Evolutionary conservation across 2,329 filamentous ascomycete species (phyloP).

Genomic region (Cercospora sp.): DNA sequence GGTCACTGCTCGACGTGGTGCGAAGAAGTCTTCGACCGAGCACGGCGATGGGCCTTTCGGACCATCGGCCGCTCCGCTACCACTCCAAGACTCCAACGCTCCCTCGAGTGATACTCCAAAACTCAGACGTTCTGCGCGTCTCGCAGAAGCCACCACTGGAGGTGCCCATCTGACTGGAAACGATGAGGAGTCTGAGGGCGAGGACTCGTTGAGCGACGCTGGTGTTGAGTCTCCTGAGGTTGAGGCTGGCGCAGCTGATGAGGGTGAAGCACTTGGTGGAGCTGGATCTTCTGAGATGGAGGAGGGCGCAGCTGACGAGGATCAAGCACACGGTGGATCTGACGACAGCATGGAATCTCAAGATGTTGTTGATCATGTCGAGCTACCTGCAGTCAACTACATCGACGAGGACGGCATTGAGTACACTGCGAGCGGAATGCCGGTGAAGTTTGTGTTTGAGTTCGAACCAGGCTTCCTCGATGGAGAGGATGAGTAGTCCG

Average conservation of each 20-base stretch:
- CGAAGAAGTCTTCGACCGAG: background rate
- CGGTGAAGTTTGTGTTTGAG: background rate
- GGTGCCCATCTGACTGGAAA: background rate
- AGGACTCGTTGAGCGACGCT: background rate
- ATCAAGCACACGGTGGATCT: background rate
- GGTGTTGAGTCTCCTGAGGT: background rate
- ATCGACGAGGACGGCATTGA: background rate
- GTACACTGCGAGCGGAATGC: background rate
- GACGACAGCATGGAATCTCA: background rate
- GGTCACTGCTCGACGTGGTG: background rate
- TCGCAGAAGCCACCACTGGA: background rate
- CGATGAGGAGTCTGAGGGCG: background rate
- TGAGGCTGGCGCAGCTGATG: background rate
- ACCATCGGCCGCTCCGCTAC: background rate
- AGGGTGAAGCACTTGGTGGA: background rate
- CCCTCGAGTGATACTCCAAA: background rate
- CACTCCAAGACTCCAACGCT: background rate
- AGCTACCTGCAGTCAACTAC: background rate
- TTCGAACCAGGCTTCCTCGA: background rate
- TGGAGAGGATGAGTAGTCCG: background rate
- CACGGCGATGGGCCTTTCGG: background rate
- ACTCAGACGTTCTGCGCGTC: background rate
- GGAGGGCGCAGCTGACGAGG: background rate
- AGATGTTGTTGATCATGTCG: background rate
- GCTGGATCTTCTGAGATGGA: background rate